Base-by-base conservation (phyloP, 2,329 filamentous ascomycete species). In the Sporothrix schenckii region DNA sequence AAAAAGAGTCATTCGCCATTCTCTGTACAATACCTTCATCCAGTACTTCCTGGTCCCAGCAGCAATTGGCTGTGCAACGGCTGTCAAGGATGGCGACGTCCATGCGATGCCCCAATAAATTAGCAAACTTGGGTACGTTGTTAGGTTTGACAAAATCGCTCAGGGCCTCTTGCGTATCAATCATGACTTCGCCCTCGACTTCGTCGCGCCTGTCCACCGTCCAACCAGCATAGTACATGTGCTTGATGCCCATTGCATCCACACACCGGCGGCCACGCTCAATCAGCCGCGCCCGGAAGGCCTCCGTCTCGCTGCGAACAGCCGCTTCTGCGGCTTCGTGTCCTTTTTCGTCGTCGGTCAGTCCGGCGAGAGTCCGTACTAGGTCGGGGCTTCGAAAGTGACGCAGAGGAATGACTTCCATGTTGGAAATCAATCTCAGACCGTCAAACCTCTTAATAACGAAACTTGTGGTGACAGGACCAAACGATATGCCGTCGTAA, bases 101-200 rank as follows among this genome's bases (percentile, higher is more conserved):
- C 4, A 4, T 2, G 27, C 27, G 27, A 27, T 4, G 2, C 27
- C 27, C 4, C 2, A 27, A 2, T 2, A 27, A 27, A 27, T 27
- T 27, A 27, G 27, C 27, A 27, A 27, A 27, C 4, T 27, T 27
- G 27, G 27, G 27, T 27, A 27, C 27, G 27, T 27, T 27, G 4
- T 27, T 4, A 27, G 27, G 27, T 27, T 44, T 44, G 41, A 10
- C 41, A 16, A 13, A 11, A 16, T 63, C 41, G 13, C n/a, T 10
- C 13, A 49, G 7, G 5, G 24, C 41, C 16, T 65, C 21, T 1
- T 65, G 41, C 4, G n/a, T 14, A 14, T 65, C 60, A 24, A 65
- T 30, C 21, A 65, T 65, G 41, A 65, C 60, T 7, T 65, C 41
- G 21, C 60, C 41, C 21, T 65, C 60, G 9, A 65, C 60, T 16